phyloP scores from a whole-genome alignment of 2,329 filamentous ascomycete genomes.

The Alternaria triticimaculans region DNA sequence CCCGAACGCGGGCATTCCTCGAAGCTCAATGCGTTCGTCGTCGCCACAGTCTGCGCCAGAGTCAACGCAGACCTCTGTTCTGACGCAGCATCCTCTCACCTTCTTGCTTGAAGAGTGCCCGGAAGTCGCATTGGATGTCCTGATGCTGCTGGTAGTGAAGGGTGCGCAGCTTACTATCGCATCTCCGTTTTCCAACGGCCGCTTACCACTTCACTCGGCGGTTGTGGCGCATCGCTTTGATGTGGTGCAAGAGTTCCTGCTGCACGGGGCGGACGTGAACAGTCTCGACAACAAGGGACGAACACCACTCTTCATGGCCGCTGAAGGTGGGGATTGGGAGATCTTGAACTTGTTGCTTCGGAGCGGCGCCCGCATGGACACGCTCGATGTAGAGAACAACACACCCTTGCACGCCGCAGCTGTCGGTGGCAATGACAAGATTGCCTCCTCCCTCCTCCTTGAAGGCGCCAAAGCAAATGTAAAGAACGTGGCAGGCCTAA shows the following conservation, averaged over 20 bases:
- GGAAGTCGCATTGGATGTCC: conserved; percentile 27
- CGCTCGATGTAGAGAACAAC: conserved; percentile 24
- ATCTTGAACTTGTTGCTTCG: conserved; percentile 27
- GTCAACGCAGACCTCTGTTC: conserved; percentile 7
- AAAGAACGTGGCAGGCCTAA: conserved; percentile 24
- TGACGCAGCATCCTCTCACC: conserved; percentile 28
- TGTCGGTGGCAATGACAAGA: conserved; percentile 18
- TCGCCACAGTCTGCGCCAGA: conserved; percentile 13
- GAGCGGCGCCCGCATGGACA: conserved; percentile 24
- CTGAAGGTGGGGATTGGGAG: conserved; percentile 27
- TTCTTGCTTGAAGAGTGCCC: conserved; percentile 35
- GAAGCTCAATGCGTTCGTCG: conserved; percentile 15
- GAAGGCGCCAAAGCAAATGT: conserved; percentile 25
- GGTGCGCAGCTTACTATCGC: conserved; percentile 26
- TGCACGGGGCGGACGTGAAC: conserved; percentile 24
- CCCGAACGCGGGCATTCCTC: conserved; percentile 25
- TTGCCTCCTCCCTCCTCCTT: conserved; percentile 23
- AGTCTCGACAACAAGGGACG: conserved; percentile 20
- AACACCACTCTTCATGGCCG: conserved; percentile 33
- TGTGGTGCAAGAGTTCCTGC: conserved; percentile 32
- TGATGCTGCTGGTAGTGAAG: conserved; percentile 29
- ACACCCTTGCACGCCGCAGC: conserved; percentile 32
- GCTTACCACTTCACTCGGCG: conserved; percentile 38
- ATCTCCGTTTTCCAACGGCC: conserved; percentile 31
- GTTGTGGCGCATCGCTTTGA: conserved; percentile 33